These are phyloP conservation scores for Lathyrus tuberosus DNA, from an alignment of 306 rosid species.

Conservation along the genomic window DNA sequence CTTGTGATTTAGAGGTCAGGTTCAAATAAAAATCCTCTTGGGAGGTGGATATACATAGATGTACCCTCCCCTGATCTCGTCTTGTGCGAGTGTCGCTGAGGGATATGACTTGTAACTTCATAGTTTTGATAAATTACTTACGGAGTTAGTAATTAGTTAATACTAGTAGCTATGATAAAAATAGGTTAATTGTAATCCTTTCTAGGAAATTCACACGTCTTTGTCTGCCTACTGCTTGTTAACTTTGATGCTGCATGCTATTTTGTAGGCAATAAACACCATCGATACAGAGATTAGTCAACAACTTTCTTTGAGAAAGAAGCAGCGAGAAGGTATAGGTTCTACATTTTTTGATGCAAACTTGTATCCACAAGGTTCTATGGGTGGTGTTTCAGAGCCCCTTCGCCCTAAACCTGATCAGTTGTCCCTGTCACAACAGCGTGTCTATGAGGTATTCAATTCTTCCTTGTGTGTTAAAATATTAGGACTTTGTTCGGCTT, in stretches of 20 bases:
- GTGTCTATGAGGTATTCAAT: conserved; percentile 85
- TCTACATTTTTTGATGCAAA: conserved; percentile 77
- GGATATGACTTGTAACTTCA: not conserved
- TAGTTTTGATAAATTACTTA: not conserved
- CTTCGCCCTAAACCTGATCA: conserved; percentile 99
- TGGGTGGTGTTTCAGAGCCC: conserved; percentile 91
- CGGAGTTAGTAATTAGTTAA: not conserved
- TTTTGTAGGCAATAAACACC: conserved; percentile 75
- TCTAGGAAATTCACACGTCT: not conserved
- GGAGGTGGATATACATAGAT: not conserved
- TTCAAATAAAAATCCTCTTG: not conserved
- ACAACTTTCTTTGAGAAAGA: conserved; percentile 87
- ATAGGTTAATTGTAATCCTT: not conserved
- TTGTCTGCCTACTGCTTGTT: conserved; percentile 13
- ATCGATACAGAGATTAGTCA: conserved; percentile 87
- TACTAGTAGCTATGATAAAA: conserved; percentile 2
- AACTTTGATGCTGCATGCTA: conserved; percentile 18
- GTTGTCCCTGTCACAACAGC: conserved; percentile 81
- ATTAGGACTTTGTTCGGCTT: conserved; percentile 93
- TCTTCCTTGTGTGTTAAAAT: conserved; percentile 8
- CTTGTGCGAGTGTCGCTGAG: not conserved
- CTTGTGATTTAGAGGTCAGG: not conserved
- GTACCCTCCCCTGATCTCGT: not conserved
- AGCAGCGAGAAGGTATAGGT: conserved; percentile 83
- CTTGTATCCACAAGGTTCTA: conserved; percentile 79